Conservation (phyloP, 1,139 yeast genomes). For the Candida gigantensis region DNA sequence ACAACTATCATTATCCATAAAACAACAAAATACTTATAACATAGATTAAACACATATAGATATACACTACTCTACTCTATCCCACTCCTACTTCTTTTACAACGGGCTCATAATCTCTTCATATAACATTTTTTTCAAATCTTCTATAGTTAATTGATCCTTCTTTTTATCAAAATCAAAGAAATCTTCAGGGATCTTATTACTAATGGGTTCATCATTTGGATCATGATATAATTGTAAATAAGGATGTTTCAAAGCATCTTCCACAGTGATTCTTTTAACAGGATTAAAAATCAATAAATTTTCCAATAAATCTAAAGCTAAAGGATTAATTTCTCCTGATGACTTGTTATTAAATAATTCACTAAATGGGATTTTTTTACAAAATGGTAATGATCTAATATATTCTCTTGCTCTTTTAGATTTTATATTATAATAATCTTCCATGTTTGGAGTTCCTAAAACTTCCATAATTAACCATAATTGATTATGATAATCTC, state of each 20-base stretch:
- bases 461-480: constrained; percentile 59
- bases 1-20: neutral
- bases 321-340: constrained; percentile 48
- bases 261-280: constrained; percentile 62
- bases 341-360: constrained; percentile 42
- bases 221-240: constrained; percentile 68
- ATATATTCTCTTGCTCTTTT: constrained; percentile 65
- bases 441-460: constrained; percentile 66
- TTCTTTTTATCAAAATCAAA: constrained; percentile 63
- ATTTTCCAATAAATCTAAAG: constrained; percentile 61
- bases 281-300: constrained; percentile 65
- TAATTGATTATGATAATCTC: constrained; percentile 68
- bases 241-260: constrained; percentile 70
- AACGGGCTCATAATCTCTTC: constrained; percentile 52
- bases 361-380: constrained; percentile 43
- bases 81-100: constrained; percentile 11
- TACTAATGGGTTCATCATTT: constrained; percentile 68
- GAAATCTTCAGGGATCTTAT: constrained; percentile 55
- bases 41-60: too few relatives aligned
- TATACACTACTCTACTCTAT: too few relatives aligned
- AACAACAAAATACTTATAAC: too few relatives aligned
- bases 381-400: constrained; percentile 55
- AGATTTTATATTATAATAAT: constrained; percentile 57
- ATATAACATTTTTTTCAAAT: constrained; percentile 54
- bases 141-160: constrained; percentile 48